phyloP scores from a whole-genome alignment of 768 basidiomycete genomes.

The Naganishia kalamii region DNA sequence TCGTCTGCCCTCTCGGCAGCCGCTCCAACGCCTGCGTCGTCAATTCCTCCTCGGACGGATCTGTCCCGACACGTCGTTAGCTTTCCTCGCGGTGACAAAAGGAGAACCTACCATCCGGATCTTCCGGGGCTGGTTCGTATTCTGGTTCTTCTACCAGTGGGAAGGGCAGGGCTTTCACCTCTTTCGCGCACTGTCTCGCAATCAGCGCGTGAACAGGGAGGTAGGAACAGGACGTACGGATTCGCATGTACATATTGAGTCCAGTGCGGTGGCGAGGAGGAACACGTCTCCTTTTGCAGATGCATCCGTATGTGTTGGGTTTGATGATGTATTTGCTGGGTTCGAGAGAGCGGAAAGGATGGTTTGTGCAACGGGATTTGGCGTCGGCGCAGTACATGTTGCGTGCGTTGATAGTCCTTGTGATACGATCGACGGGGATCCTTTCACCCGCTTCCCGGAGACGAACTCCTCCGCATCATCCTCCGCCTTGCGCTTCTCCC shows the following conservation, averaged over 20 bases:
- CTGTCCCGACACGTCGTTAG: not conserved
- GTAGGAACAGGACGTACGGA: not conserved
- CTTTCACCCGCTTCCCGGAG: no score
- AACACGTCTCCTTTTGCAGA: constrained; percentile 36
- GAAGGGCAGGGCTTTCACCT: constrained; percentile 29
- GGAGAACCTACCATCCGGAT: not conserved
- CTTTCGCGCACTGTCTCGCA: not conserved
- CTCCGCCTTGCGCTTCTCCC: not conserved
- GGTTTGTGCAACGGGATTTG: not conserved
- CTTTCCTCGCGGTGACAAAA: not conserved
- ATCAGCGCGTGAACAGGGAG: not conserved
- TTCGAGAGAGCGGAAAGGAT: not conserved
- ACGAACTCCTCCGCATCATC: not conserved
- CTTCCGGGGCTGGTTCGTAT: constrained; percentile 38
- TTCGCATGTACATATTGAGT: constrained; percentile 11
- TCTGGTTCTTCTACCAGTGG: constrained; percentile 39
- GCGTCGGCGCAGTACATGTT: not conserved
- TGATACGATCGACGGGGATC: not conserved
- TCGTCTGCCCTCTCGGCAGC: constrained; percentile 40
- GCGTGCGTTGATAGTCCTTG: not conserved
- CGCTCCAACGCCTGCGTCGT: constrained; percentile 32
- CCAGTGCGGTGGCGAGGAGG: constrained; percentile 33
- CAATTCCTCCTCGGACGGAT: constrained; percentile 29
- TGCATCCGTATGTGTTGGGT: no score
- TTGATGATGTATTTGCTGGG: not conserved